A percentile compares a stretch with the other conserved stretches of the same genome.
These are phyloP conservation scores for Scheffersomyces coipomensis DNA, from an alignment of 805 yeast species.

Conservation along the genomic window DNA sequence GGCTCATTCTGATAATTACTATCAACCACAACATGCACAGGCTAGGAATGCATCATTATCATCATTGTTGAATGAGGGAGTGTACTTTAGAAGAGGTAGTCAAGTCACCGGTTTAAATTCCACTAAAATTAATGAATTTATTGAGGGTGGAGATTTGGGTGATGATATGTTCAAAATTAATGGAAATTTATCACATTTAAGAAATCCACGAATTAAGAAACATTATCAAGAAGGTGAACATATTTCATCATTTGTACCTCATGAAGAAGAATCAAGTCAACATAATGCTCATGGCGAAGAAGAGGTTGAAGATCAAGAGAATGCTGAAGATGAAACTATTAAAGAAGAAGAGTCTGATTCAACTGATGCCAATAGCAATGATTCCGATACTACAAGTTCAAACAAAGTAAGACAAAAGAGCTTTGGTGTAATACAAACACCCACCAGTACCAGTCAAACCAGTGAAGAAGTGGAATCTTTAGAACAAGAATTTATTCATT, in stretches of 20 bases:
- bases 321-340: not conserved
- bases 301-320: constrained; percentile 1
- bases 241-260: too few species aligned
- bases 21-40: constrained; percentile 4
- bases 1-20: not conserved
- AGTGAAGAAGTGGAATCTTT: constrained; percentile 1
- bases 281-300: not conserved
- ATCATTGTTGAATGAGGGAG: constrained; percentile 20
- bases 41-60: constrained; percentile 22
- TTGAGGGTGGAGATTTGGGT: constrained; percentile 24
- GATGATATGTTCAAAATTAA: constrained; percentile 16
- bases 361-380: not conserved
- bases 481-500: not conserved
- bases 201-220: constrained; percentile 27
- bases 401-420: constrained; percentile 15
- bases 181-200: constrained; percentile 15
- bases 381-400: not conserved
- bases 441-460: not conserved
- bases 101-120: constrained; percentile 13
- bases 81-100: constrained; percentile 1
- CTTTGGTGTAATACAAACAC: constrained; percentile 10
- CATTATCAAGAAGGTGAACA: constrained; percentile 20
- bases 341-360: not conserved
- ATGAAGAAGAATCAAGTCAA: not conserved
- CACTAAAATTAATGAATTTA: constrained; percentile 20